These are phyloP conservation scores for Pontederia paniculata DNA, from an alignment of 176 grass and related monocot genomes.

Conservation along the genomic window DNA sequence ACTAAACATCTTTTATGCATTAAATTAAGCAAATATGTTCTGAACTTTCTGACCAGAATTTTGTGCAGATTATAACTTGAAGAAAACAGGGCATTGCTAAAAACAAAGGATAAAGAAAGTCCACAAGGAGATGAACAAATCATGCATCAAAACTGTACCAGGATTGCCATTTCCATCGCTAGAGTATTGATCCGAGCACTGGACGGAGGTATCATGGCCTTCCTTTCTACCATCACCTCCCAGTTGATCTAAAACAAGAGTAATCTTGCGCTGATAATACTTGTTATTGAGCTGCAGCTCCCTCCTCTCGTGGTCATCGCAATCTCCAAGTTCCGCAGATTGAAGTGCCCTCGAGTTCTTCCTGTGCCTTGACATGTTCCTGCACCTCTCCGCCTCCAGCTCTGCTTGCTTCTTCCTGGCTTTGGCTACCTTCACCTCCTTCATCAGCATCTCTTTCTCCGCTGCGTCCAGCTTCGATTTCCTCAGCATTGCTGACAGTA, in stretches of 20 bases:
- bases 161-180: constrained; percentile 23
- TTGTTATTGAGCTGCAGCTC: constrained; percentile 3
- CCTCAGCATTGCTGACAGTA: constrained; percentile 71
- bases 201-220: constrained; percentile 16
- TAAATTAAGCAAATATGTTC: too few species aligned
- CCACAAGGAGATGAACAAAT: not conserved
- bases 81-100: too few species aligned
- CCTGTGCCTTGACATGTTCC: constrained; percentile 39
- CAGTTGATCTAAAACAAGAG: constrained; percentile 48
- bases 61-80: too few species aligned
- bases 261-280: constrained; percentile 22
- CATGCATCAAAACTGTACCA: not conserved
- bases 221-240: constrained; percentile 33
- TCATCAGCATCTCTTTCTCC: constrained; percentile 54
- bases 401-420: constrained; percentile 69
- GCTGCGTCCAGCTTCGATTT: constrained; percentile 76
- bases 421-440: constrained; percentile 65
- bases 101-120: too few species aligned
- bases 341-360: constrained; percentile 32
- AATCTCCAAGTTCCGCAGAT: constrained; percentile 21
- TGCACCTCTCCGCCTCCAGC: constrained; percentile 57
- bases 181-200: constrained; percentile 31
- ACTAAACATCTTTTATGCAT: too few species aligned
- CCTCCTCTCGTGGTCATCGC: constrained; percentile 23
- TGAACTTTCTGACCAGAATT: too few species aligned